phyloP scores from a whole-genome alignment of 2,329 filamentous ascomycete species.

The Dactylonectria macrodidyma region DNA sequence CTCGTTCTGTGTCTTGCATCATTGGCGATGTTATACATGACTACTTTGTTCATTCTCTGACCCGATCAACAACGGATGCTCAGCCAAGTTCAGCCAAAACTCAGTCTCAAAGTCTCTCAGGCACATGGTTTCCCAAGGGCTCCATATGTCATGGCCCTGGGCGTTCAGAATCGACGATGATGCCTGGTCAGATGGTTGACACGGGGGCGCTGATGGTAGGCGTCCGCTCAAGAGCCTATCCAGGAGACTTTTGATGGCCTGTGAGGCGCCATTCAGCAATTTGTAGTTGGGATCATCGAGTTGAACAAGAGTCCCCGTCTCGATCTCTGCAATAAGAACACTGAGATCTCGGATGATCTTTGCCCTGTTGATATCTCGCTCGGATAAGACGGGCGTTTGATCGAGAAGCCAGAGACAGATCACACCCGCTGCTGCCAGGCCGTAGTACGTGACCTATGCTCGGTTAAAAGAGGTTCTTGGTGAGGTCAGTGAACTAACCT shows the following conservation, averaged over 20 bases:
- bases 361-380: neutral
- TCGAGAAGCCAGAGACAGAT: slow-evolving; percentile 19
- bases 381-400: neutral
- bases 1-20: too few species aligned
- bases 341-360: slow-evolving; percentile 30
- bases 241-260: slow-evolving; percentile 17
- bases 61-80: neutral
- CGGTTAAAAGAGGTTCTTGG: too few species aligned
- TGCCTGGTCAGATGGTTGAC: neutral
- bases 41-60: too few species aligned
- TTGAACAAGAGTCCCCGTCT: slow-evolving; percentile 23
- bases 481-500: slow-evolving; percentile 12
- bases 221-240: neutral
- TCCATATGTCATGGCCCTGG: neutral
- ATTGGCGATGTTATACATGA: too few species aligned
- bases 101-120: slow-evolving; percentile 7
- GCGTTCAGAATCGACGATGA: neutral
- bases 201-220: too few species aligned
- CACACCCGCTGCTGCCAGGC: slow-evolving; percentile 30
- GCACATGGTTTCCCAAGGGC: neutral
- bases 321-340: slow-evolving; percentile 30
- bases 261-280: slow-evolving; percentile 23
- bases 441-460: slow-evolving; percentile 29
- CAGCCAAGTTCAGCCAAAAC: slow-evolving; percentile 32
- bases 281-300: slow-evolving; percentile 30